Percentiles rank a stretch among this genome's conserved stretches.
phyloP scores from a whole-genome alignment of 768 basidiomycete genomes.

The Suillus plorans region DNA sequence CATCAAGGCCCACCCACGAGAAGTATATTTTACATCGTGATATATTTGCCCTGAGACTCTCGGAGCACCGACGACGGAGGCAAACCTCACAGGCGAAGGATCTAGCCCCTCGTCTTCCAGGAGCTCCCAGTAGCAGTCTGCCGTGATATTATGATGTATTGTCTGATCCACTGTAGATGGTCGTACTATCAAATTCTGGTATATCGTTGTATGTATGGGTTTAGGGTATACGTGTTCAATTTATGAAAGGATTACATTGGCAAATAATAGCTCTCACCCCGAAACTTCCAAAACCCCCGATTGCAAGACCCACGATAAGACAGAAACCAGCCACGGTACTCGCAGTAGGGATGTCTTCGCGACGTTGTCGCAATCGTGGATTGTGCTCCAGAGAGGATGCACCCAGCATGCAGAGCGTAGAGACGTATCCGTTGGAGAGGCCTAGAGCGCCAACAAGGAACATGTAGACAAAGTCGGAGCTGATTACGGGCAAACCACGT shows the following conservation, averaged over 20 bases:
- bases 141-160: slow-evolving; percentile 3
- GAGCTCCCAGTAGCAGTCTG: slow-evolving; percentile 45
- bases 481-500: slow-evolving; percentile 46
- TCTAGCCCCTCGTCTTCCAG: slow-evolving; percentile 70
- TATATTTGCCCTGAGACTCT: slow-evolving; percentile 76
- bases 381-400: slow-evolving; percentile 83
- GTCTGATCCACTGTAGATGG: neutral
- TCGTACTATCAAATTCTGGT: neutral
- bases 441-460: slow-evolving; percentile 70
- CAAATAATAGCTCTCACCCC: slow-evolving; percentile 70
- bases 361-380: slow-evolving; percentile 61
- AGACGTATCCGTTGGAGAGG: slow-evolving; percentile 76
- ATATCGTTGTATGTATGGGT: neutral
- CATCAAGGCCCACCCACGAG: slow-evolving; percentile 56
- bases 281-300: slow-evolving; percentile 82
- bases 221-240: slow-evolving; percentile 6
- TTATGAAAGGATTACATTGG: slow-evolving; percentile 69
- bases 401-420: slow-evolving; percentile 77
- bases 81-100: slow-evolving; percentile 68
- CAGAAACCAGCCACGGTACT: slow-evolving; percentile 82
- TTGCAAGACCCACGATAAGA: slow-evolving; percentile 68
- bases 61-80: slow-evolving; percentile 69
- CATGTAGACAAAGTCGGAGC: slow-evolving; percentile 78
- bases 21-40: slow-evolving; percentile 81
- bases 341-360: slow-evolving; percentile 81